These are phyloP conservation scores for Rhodotorula sp. DNA, from an alignment of 1,284 basidiomycete genomes.

Conservation along the genomic window DNA sequence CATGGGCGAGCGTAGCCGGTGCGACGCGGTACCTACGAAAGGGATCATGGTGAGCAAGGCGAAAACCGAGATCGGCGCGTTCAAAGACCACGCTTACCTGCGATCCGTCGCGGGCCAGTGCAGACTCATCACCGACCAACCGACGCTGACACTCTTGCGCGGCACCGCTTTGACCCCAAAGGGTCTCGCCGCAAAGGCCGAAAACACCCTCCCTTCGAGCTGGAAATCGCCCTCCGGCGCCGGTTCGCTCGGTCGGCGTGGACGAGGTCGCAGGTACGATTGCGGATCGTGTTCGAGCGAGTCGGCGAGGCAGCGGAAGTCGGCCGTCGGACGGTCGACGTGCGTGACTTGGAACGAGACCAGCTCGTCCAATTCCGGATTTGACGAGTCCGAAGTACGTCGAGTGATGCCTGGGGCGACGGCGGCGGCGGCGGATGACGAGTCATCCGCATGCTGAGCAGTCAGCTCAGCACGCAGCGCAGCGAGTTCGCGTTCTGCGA, in stretches of 20 bases:
- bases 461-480: constrained; percentile 14
- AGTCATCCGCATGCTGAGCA: not conserved
- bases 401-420: not conserved
- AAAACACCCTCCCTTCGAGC: constrained; percentile 48
- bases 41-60: not conserved
- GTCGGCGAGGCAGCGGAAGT: constrained; percentile 48
- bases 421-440: constrained; percentile 6
- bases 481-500: constrained; percentile 30
- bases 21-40: constrained; percentile 31
- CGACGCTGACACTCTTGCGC: constrained; percentile 47
- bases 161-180: constrained; percentile 50
- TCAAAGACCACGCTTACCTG: constrained; percentile 26
- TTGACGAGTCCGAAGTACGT: not conserved
- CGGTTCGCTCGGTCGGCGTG: constrained; percentile 8
- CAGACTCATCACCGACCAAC: constrained; percentile 51
- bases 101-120: constrained; percentile 50
- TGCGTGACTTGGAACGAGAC: constrained; percentile 49
- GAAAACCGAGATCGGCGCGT: not conserved
- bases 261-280: constrained; percentile 43
- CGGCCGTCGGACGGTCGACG: constrained; percentile 47
- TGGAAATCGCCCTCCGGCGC: constrained; percentile 1
- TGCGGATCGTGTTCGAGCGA: constrained; percentile 45
- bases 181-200: constrained; percentile 46
- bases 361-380: constrained; percentile 15
- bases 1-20: constrained; percentile 49